phyloP scores from a whole-genome alignment of 2,329 filamentous ascomycete genomes.

The Arthrobotrys entomopaga region DNA sequence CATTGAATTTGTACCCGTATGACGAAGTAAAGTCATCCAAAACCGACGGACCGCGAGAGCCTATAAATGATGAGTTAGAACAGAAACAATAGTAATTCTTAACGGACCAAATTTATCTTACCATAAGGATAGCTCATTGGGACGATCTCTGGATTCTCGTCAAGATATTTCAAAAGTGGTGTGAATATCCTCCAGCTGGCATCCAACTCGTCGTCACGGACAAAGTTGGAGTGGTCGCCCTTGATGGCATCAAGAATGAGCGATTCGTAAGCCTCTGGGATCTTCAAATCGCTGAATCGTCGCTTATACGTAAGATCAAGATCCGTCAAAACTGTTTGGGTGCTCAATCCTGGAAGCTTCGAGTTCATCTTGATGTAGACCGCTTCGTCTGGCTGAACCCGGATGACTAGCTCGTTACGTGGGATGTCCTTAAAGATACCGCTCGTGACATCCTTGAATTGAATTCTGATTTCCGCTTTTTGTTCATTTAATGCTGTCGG shows the following conservation, averaged over 20 bases:
- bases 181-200: conserved; percentile 99
- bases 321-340: conserved; percentile 99
- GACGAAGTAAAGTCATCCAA: conserved; percentile 98
- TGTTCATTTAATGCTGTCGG: conserved; percentile 87
- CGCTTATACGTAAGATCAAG: conserved; percentile 97
- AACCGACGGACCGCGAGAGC: conserved; percentile 93
- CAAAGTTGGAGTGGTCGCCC: conserved; percentile 99
- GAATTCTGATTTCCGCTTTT: conserved; percentile 98
- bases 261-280: conserved; percentile 98
- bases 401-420: conserved; percentile 98
- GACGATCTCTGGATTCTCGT: conserved; percentile 99
- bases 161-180: conserved; percentile 94
- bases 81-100: not conserved
- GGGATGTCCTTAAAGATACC: conserved; percentile 99
- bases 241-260: conserved; percentile 97
- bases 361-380: conserved; percentile 99
- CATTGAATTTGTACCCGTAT: conserved; percentile 98
- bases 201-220: conserved; percentile 94
- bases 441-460: conserved; percentile 99
- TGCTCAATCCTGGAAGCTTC: conserved; percentile 95
- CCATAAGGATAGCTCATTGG: conserved; percentile 99
- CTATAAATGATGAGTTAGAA: conserved; percentile 65
- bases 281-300: conserved; percentile 99
- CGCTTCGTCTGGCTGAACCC: conserved; percentile 98
- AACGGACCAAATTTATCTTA: conserved; percentile 65